Percentiles rank a stretch among this genome's conserved stretches.
phyloP scores from a whole-genome alignment of 2,329 filamentous ascomycete species.

The Xylariaceae sp. region DNA sequence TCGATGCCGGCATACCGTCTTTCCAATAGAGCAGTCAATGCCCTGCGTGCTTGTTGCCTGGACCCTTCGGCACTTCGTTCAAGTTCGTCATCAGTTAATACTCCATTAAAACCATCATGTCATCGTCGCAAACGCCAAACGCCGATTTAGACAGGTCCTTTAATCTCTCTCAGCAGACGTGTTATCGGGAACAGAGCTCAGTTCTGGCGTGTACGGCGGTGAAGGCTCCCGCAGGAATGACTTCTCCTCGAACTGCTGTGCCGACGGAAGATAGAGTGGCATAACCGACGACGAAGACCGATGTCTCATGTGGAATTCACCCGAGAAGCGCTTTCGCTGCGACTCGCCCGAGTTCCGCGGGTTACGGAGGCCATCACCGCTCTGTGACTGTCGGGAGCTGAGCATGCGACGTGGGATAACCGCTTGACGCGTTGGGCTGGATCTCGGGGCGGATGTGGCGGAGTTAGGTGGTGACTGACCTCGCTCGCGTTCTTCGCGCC shows the following conservation, averaged over 20 bases:
- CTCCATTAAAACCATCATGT: background rate
- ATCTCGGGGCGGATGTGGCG: background rate
- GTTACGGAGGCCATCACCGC: slow-evolving; percentile 11
- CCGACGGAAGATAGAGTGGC: slow-evolving; percentile 15
- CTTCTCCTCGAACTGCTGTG: slow-evolving; percentile 8
- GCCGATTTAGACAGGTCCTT: too few species aligned
- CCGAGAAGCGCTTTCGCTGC: slow-evolving; percentile 14
- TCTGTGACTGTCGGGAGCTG: slow-evolving; percentile 5
- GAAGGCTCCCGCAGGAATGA: slow-evolving; percentile 15
- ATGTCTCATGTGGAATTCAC: slow-evolving; percentile 17
- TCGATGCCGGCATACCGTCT: too few species aligned
- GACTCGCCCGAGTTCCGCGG: slow-evolving; percentile 8
- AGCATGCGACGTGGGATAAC: background rate
- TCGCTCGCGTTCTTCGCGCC: background rate
- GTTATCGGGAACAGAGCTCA: slow-evolving; percentile 14
- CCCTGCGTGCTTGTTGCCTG: too few species aligned
- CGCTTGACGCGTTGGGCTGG: background rate
- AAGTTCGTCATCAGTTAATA: background rate
- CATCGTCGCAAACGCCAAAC: background rate
- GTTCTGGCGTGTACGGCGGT: slow-evolving; percentile 16
- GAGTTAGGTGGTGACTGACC: background rate
- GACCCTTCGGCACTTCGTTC: too few species aligned
- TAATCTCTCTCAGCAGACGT: slow-evolving; percentile 1
- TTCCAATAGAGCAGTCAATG: too few species aligned
- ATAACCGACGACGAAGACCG: slow-evolving; percentile 16